Base-by-base conservation (phyloP, 371 early-diverging fungal species). In the Zopfochytrium polystomum region DNA sequence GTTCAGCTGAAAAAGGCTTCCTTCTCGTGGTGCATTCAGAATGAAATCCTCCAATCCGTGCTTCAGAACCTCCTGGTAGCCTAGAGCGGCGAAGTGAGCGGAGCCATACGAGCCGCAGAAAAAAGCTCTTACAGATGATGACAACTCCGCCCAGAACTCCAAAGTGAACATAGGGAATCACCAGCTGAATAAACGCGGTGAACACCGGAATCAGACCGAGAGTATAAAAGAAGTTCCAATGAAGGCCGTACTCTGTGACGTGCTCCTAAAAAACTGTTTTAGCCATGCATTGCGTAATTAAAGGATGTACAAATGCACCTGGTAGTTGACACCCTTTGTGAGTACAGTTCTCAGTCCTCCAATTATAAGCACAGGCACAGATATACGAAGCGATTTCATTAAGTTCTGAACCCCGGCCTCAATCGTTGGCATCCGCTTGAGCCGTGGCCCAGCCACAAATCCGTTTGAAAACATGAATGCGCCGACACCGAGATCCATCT, bases 161-260 rank as follows among this genome's bases (percentile, higher is more conserved):
- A 56, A 88, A 81, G 0, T 78, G 34, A 0, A 45, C 68, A 68
- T 77, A 20, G 29, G 26, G 90, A 81, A 31, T 84, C 82, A 81
- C 0, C 26, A 48, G 22, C 15, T 64, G 59, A 15, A 62, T 46
- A 4, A 66, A 9, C 11, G 67, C 23, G 11, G 70, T 66, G 22
- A 89, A 81, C 18, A 91, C 75, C 4, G 93, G 91, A 44, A 98
- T 68, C 54, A 90, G 77, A 0, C 90, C 94, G 13, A 98, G 81
- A 0, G 98, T 96, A 58, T 93, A 82, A 70, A 96, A 98, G 70
- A 98, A 98, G 78, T 98, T 98, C 98, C 98, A 98, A 65, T 98
- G 98, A 47, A 92, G 82, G 23, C 98, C 98, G 68, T 98, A 98
- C 73, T 98, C 98, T 1, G 90, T 83, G 9, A 88, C 90, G 67